Base-by-base conservation (phyloP, 768 basidiomycete species). In the Xerocomellus dryophilus region DNA sequence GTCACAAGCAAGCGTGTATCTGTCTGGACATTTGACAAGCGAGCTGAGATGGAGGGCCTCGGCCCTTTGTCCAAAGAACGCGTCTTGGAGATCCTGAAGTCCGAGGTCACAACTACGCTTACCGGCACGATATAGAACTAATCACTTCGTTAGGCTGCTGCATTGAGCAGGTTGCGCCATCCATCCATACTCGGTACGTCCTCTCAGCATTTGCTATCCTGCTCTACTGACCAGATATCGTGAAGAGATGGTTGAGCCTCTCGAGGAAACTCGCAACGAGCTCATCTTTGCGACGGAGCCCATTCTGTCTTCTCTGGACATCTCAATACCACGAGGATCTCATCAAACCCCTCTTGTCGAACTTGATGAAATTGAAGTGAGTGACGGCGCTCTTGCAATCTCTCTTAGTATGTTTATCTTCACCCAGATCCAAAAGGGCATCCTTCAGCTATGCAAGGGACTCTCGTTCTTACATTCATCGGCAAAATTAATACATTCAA, bases 251-350 rank as follows among this genome's bases (percentile, higher is more conserved):
- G 94, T 96, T 27, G 97, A 99, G 72, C 96, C 97, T 23, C 74
- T 97, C 43, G 94, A 98, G 66, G 96, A 99, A 71, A 89, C 94
- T 0, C 78, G 96, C 51, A 87, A 76, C 35, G 90, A 96, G 62
- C 76, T 98, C 38, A 84, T 87, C 38, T 98, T 98, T 65, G 96
- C 95, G 8, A 97, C 97, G 1, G 97, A 99, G 66, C 87, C 88
- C 29, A 76, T 98, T 31, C 72, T 91, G 10, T 88, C 93, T 0
- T 90, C 92, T 2, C 78, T 99, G 12, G 81, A 86, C 47, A 75
- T 86, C 21, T 86, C 90, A 7, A 87, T 93, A 51, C 80, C 83
- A 7, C 84, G 85, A 39, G 80, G 82, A 5, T 76, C 81, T 38
- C 73, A 81, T 50, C 74, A 78, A 51, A 70, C 77, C 32, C 75